Evolutionary conservation across 108 stramenopile species (phyloP).

Genomic region (Nitzschia palea): DNA sequence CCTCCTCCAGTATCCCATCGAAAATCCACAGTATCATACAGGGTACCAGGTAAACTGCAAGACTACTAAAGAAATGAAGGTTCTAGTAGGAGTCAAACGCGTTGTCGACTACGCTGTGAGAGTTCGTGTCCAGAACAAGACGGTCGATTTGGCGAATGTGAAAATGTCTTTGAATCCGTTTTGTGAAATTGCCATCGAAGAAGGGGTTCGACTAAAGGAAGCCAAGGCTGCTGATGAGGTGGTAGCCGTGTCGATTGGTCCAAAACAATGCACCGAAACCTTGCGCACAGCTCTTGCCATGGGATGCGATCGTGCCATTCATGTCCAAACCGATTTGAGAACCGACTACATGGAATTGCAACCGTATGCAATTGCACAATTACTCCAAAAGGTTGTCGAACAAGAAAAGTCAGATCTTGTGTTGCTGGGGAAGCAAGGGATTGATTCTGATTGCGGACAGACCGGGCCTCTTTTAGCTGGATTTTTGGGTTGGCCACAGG

Average conservation of each 20-base stretch:
- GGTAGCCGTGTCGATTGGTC: constrained; percentile 95
- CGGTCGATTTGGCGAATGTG: constrained; percentile 96
- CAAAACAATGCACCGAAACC: constrained; percentile 96
- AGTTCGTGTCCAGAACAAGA: constrained; percentile 93
- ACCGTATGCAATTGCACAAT: constrained; percentile 90
- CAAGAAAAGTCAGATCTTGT: constrained; percentile 88
- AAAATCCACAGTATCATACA: no score
- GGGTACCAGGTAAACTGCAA: no score
- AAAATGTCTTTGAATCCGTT: constrained; percentile 99
- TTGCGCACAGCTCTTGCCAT: constrained; percentile 92
- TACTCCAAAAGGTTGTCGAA: constrained; percentile 83
- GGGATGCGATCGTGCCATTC: constrained; percentile 92
- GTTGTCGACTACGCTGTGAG: constrained; percentile 99
- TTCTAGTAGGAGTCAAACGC: constrained; percentile 97
- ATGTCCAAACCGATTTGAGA: constrained; percentile 90
- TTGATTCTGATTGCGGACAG: constrained; percentile 95
- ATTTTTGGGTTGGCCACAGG: constrained; percentile 94
- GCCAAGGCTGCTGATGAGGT: constrained; percentile 83
- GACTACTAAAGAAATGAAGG: no score
- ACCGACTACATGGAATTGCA: constrained; percentile 95
- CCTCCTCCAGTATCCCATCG: no score
- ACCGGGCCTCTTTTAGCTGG: constrained; percentile 93
- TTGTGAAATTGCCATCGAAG: constrained; percentile 98
- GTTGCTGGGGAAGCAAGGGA: constrained; percentile 97
- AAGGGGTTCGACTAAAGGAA: constrained; percentile 97